Evolutionary conservation across 2,329 filamentous ascomycete species (phyloP).

Genomic region (Fusarium staphyleae): DNA sequence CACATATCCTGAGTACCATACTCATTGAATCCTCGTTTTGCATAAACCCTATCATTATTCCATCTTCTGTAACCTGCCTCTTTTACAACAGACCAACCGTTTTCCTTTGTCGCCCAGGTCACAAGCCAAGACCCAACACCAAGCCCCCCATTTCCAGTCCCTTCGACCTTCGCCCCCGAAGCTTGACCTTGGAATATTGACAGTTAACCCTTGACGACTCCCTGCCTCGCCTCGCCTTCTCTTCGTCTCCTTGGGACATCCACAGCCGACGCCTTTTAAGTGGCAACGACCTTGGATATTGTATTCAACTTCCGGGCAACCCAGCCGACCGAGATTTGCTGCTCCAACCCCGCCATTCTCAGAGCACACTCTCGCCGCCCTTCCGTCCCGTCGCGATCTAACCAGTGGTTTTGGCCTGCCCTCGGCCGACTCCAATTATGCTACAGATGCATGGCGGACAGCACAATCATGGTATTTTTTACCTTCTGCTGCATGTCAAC

Average conservation of each 20-base stretch:
- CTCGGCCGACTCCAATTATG: conserved; percentile 49
- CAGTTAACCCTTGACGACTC: conserved; percentile 22
- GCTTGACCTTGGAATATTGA: conserved; percentile 26
- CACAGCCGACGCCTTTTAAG: conserved; percentile 3
- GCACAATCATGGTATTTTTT: conserved; percentile 50
- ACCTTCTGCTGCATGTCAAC: conserved; percentile 5
- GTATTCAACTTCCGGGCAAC: conserved; percentile 22
- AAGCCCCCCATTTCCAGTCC: conserved; percentile 17
- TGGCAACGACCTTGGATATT: conserved; percentile 21
- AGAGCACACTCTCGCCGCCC: conserved; percentile 26
- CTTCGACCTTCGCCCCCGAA: conserved; percentile 20
- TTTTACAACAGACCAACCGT: conserved; percentile 11
- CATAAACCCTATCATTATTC: neutral
- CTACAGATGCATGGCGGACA: conserved; percentile 53
- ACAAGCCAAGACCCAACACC: conserved; percentile 31
- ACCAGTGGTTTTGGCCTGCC: conserved; percentile 31
- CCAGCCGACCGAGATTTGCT: conserved; percentile 39
- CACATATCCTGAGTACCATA: neutral
- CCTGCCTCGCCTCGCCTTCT: neutral
- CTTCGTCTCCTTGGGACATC: neutral
- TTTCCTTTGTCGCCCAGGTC: conserved; percentile 34
- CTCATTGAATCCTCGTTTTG: neutral
- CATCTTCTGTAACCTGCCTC: neutral
- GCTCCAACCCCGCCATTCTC: conserved; percentile 38
- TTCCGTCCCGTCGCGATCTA: conserved; percentile 25